Evolutionary conservation across 495 filamentous ascomycete genomes (phyloP), one percentile per base, ranked within the genome.

Genomic region (Recurvomyces mirabilis): DNA sequence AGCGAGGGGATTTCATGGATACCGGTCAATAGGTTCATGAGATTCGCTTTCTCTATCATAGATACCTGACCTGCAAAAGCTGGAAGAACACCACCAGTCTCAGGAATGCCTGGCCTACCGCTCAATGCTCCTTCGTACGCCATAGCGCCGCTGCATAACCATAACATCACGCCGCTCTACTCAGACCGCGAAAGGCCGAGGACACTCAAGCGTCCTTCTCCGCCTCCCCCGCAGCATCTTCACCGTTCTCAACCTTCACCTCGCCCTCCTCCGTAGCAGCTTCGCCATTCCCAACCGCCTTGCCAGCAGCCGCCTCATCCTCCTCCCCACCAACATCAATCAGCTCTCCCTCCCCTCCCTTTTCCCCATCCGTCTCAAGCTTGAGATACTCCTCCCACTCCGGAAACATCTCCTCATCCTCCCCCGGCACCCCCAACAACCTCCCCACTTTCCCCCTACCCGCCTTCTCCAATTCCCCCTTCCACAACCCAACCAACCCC

Each of bases 361-460:
- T 24, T 23, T 22, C 60, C 0, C 78, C 78, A 52, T 87, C 78
- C 52, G 71, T 77, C 68, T 95, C 91, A 38, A 94, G 55, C 55
- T 67, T 73, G 53, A 95, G 58, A 67, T 81, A 94, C 61, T 89
- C 84, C 0, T 91, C 83, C 89, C 88, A 96, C 54, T 94, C 86
- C 0, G 89, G 88, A 67, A 95, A 98, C 40, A 98, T 67, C 30
- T 94, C 91, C 35, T 81, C 83, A 54, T 98, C 91, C 38, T 59
- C 48, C 4, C 20, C 46, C 0, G 91, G 91, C n/a, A 88, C 70
- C 46, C 82, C 91, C 41, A 96, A 72, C 47, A 83, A 74, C 60
- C 85, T 78, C 11, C 78, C 74, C 4, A 94, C 79, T 51, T 89
- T 87, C 13, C 74, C 74, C 69, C 91, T 93, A 56, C 87, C 87